These are phyloP conservation scores for Cladophialophora yegresii DNA, from an alignment of 2,329 filamentous ascomycete genomes.

Conservation along the genomic window DNA sequence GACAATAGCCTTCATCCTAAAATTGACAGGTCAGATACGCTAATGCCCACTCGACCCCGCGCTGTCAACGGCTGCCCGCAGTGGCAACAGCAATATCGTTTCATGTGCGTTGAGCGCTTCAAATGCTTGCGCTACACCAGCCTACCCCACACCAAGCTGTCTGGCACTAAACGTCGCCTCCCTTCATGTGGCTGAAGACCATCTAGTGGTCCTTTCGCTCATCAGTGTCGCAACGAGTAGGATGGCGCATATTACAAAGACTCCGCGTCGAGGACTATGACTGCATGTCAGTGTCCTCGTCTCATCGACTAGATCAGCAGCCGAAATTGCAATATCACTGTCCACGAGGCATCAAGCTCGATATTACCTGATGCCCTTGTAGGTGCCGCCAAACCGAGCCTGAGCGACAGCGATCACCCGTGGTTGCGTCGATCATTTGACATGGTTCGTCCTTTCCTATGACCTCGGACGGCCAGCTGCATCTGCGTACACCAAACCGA, in stretches of 20 bases:
- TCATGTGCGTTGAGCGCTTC: conserved; percentile 6
- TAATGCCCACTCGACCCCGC: conserved; percentile 12
- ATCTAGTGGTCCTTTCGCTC: not conserved
- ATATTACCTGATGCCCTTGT: not conserved
- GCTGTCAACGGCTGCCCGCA: conserved; percentile 6
- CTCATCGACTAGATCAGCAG: not conserved
- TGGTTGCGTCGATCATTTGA: conserved; percentile 10
- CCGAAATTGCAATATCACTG: not conserved
- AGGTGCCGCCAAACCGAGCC: not conserved
- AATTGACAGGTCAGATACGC: conserved; percentile 14
- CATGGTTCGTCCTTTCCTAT: not conserved
- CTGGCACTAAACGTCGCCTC: not conserved
- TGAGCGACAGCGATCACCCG: not conserved
- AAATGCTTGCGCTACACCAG: not conserved
- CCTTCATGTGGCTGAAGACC: not conserved
- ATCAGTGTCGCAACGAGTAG: not conserved
- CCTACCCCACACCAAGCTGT: not conserved
- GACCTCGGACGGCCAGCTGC: not conserved
- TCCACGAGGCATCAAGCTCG: not conserved
- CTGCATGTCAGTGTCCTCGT: not conserved
- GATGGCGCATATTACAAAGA: not conserved
- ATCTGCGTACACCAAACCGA: not conserved
- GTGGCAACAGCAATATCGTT: conserved; percentile 11
- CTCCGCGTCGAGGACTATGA: not conserved
- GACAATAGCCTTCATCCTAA: conserved; percentile 1